Percentiles rank a stretch among this genome's conserved stretches.
These are phyloP conservation scores for Naegleria gruberi DNA, from an alignment of 208 protist species.

Conservation along the genomic window DNA sequence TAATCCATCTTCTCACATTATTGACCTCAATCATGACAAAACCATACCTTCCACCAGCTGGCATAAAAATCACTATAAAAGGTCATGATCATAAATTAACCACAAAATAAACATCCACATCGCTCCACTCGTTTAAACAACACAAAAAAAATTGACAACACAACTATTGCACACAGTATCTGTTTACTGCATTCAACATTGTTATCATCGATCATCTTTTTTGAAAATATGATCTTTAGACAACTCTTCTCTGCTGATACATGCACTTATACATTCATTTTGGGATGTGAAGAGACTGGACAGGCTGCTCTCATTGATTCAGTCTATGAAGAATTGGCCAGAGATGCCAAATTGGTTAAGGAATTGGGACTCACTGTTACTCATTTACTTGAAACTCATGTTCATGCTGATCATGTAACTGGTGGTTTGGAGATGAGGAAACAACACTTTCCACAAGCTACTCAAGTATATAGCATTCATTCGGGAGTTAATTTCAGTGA, in stretches of 20 bases:
- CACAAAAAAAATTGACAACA: too few relatives aligned
- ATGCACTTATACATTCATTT: neutral
- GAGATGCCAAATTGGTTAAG: neutral
- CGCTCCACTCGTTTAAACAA: too few relatives aligned
- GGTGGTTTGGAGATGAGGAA: neutral
- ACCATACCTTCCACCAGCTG: too few relatives aligned
- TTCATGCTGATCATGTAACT: constrained; percentile 9
- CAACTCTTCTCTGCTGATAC: neutral
- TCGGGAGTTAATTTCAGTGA: neutral
- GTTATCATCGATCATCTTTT: too few relatives aligned
- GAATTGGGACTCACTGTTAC: neutral
- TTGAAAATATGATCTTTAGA: neutral
- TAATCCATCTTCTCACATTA: too few relatives aligned
- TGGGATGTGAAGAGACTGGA: neutral
- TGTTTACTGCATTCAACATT: too few relatives aligned
- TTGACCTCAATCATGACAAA: too few relatives aligned
- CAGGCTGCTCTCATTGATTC: neutral
- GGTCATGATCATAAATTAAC: too few relatives aligned
- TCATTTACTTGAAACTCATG: neutral
- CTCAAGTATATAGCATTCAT: neutral
- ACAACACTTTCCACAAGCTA: neutral
- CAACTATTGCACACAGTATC: too few relatives aligned
- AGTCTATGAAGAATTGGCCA: neutral
- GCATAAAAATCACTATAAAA: too few relatives aligned
- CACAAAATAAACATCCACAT: too few relatives aligned